Base-by-base conservation (phyloP, 768 basidiomycete genomes). In the Termitomyces sp. region DNA sequence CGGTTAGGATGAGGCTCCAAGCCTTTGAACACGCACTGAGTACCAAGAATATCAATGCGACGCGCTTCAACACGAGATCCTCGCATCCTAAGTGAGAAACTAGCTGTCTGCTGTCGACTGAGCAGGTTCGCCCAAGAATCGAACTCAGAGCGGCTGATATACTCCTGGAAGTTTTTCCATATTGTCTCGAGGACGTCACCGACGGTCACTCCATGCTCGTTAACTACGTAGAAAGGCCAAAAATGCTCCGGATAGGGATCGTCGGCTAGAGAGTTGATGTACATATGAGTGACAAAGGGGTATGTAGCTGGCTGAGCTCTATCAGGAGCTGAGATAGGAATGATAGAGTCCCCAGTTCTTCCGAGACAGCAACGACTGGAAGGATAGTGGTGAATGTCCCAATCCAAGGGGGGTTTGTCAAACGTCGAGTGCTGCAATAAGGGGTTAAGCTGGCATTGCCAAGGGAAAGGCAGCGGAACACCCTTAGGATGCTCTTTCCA, bases 231-330 rank as follows among this genome's bases (percentile, higher is more conserved):
- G 52, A 85, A 72, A 10, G 83, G 81, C 86, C 85, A 86, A 16
- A 75, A 78, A 64, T 82, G 81, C 13, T 61, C 66, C 0, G 73
- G 70, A n/a, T 75, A 72, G 1, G 77, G 70, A 60, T 83, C 81
- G 50, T 80, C 81, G 20, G 79, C 82, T 24, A 86, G 72, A 3
- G 69, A 75, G 56, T 73, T 75, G 68, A 88, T 79, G 61, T 75
- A 76, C 77, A 88, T 77, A 56, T 79, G 75, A 8, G 80, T 80
- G 46, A 85, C 69, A 57, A 84, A 78, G 0, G 86, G 86, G 65
- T 70, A 79, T 8, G 86, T 85, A n/a, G 85, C 86, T 0, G 85
- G 84, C 65, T 87, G 83, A n/a, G 77, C 70, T 48, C 69, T 64
- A 60, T 81, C 80, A 3, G 71, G 65, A 1, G 65, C 57, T 16